Evolutionary conservation across 176 grass and related monocot species (phyloP), one percentile per base, ranked within the genome.

Genomic region (Paspalum vaginatum): DNA sequence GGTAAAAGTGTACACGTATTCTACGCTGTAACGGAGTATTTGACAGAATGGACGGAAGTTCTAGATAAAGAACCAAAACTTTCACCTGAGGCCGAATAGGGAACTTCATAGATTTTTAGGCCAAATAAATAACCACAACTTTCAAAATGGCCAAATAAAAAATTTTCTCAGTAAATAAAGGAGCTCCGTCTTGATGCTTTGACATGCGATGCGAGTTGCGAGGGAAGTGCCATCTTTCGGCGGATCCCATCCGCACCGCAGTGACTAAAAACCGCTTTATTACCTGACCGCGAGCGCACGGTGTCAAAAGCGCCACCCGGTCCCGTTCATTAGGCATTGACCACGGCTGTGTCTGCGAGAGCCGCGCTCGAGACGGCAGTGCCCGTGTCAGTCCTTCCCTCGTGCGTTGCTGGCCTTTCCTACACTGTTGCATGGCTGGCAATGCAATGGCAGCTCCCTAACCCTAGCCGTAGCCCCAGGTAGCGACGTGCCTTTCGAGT

Each of bases 241-340:
- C 47, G 53, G 77, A 78, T 85, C 66, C 73, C 88, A 78, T 85
- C 72, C 26, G 62, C 77, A 51, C 65, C n/a, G 62, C 70, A 51
- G 70, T 27, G 83, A 17, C 65, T 61, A 59, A 72, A 82, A 89
- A 86, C 56, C 56, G 56, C 80, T 91, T 83, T 91, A 68, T 83
- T 91, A 68, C 46, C 79, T 62, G 61, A 68, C 67, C 49, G 69
- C 32, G 3, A 32, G 32, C 69, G 61, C 80, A 75, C 58, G 79
- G 61, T 44, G 67, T 47, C 38, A 83, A 86, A 90, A 86, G 86
- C 68, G 9, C 44, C 18, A 10, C 18, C 76, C 48, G 82, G 59
- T 79, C n/a, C 13, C 24, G 49, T 81, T 74, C 32, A 79, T 79
- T 75, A 85, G 77, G 6, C 70, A 85, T 89, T 89, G 82, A 89